Base-by-base conservation (phyloP, 371 early-diverging fungal genomes). In the Mucor piriformis region DNA sequence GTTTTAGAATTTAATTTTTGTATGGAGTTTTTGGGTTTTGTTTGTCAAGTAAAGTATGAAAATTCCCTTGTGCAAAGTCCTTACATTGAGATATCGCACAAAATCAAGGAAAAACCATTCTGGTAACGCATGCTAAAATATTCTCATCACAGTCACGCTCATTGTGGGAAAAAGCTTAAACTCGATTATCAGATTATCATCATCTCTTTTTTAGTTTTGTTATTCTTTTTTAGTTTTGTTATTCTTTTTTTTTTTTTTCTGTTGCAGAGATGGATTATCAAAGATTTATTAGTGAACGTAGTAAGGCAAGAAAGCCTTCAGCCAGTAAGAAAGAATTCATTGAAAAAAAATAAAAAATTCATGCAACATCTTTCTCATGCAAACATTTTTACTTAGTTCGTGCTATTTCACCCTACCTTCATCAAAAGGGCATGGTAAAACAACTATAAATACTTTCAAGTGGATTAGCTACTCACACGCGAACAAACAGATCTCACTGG, bases 401-500 rank as follows among this genome's bases (percentile, higher is more conserved):
- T 29, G 67, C 67, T 10, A 48, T 79, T 25, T 61, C 66, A 16
- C 69, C 75, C 18, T 67, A 75, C 21, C 57, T 68, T 37, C 66
- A 68, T 40, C 40, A 71, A 35, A 75, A 75, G 35, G 77, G 74
- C 16, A 77, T 77, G 77, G 79, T 79, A 72, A 18, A 23, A 8
- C 7, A 42, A 29, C 29, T n/a, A n/a, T n/a, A n/a, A n/a, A n/a
- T n/a, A n/a, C n/a, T n/a, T n/a, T n/a, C n/a, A n/a, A n/a, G n/a
- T n/a, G n/a, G n/a, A n/a, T n/a, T n/a, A n/a, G n/a, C n/a, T n/a
- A n/a, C n/a, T n/a, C n/a, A n/a, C n/a, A n/a, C n/a, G n/a, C n/a
- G n/a, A n/a, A n/a, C n/a, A n/a, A n/a, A n/a, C n/a, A 85, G 91
- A 79, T 84, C 43, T 77, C 81, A 5, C 64, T 90, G 16, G 88